Evolutionary conservation across 192 early-diverging fungal species (phyloP), one percentile per base, ranked within the genome.

Genomic region (Coemansia sp.): DNA sequence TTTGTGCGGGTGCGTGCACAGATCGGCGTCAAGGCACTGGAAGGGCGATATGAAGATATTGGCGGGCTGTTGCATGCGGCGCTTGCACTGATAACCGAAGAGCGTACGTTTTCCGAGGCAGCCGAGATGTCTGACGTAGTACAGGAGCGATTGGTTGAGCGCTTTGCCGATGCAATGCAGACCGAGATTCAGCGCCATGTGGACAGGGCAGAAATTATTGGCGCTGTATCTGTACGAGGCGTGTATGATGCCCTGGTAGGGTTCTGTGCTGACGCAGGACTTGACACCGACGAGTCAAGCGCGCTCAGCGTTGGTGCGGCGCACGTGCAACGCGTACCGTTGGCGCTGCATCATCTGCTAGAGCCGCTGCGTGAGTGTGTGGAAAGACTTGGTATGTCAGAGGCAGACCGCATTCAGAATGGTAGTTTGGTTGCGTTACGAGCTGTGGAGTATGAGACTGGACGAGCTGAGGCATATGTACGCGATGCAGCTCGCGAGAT

Each of bases 321-420:
- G 28, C 5, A 56, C 10, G 21, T 25, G 12, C 61, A 54, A 24
- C 73, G 53, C 6, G 28, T 71, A 14, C 69, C 69, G 1, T 54
- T 50, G 54, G 71, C 69, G n/a, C 58, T 77, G 28, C 42, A 38
- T 37, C 58, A 68, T 58, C 63, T 78, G n/a, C 64, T 78, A 48
- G 70, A 34, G 23, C 69, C 75, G 21, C 65, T 78, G 47, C 49
- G 62, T 4, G 58, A 49, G 4, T 68, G 36, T 34, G 63, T 73
- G 7, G 47, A 52, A 21, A 24, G 36, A 17, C 56, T 78, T 1
- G 60, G 44, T 5, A 53, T 63, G n/a, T 23, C 26, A 0, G 70
- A 72, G 12, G 54, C 61, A 12, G 54, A 18, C 10, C 40, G 31
- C 8, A 68, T 73, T 28, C 70, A 67, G 3, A 4, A 9, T 6